Base-by-base conservation (phyloP, 208 protist genomes). In the Leishmania tarentolae region DNA sequence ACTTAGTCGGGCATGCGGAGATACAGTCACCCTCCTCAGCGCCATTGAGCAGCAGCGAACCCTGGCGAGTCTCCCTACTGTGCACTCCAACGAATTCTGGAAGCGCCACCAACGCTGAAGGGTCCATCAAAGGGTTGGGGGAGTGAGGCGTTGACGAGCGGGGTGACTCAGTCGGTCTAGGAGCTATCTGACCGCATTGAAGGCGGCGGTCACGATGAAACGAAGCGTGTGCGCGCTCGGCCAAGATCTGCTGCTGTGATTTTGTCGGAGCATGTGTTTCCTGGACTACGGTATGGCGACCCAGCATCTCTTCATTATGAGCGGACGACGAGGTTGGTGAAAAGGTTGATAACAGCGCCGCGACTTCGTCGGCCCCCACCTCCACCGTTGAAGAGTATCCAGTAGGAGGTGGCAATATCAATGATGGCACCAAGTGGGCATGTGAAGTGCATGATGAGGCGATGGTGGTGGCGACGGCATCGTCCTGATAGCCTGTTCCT, bases 191-290 rank as follows among this genome's bases (percentile, higher is more conserved):
- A 9, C 78, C 77, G 21, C 68, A 59, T 28, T 84, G 80, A 46
- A 87, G 79, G 37, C 89, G 86, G 21, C 84, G 61, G 59, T 87
- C 83, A 21, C 72, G 69, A 21, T 77, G 79, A 84, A 85, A 85
- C 28, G 87, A 89, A 9, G 86, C 40, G 52, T 70, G 76, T 11
- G 81, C 86, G 35, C 83, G 86, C 8, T 75, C 61, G 1, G 66
- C 82, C 24, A 81, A 74, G 42, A 75, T 46, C 35, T 78, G 82
- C 53, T 66, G 70, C 69, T 78, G 82, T 2, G 69, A 76, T 13
- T 46, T 37, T 13, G 56, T 1, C 57, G 2, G 11, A 24, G 37
- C n/a, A 40, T 61, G 72, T 7, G 11, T 37, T 13, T 44, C 31
- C 50, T 65, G 56, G 17, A 13, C 50, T 65, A 13, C 28, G 28